Base-by-base conservation (phyloP, 192 early-diverging fungal genomes). In the Backusella circina region DNA sequence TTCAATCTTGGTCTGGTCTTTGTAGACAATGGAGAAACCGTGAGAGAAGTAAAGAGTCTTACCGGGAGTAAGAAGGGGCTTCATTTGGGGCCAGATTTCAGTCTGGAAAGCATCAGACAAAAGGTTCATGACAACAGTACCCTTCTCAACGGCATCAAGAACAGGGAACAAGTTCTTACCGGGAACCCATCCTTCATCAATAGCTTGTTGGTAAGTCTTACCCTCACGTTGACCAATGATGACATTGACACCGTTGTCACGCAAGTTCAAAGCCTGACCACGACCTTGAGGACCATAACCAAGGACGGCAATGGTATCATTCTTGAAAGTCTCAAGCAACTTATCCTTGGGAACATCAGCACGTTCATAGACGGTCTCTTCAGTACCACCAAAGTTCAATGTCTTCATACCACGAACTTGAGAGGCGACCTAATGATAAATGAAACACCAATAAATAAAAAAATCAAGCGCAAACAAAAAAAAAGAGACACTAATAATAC, bases 41-140 rank as follows among this genome's bases (percentile, higher is more conserved):
- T 97, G 96, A 71, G 95, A 96, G 80, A 99, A 99, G 89, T 97
- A 99, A 41, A 99, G 92, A 15, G 97, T 98, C 90, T 99, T 99
- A 84, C 97, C 97, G 71, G 93, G 93, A 73, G 95, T 97, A 73
- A 99, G 80, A 82, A 90, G 91, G 26, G 93, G 93, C 86, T 91
- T 91, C 84, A 99, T 89, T 66, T 90, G 78, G 79, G 86, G 83
- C 96, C 97, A 99, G 78, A 91, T 87, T 73, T 93, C 93, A 86
- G 90, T 95, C 87, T 99, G 97, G 65, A 91, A 94, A 47, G 97
- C 97, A 87, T 99, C 97, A 1, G 96, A 97, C 1, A 99, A 88
- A 80, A 99, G 88, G 90, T 96, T 95, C 90, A 96, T 91, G 82
- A 99, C 88, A 81, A 99, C 88, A 70, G 92, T 90, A 70, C 94